Evolutionary conservation across 768 basidiomycete genomes (phyloP).

Genomic region (Suillus sp.): DNA sequence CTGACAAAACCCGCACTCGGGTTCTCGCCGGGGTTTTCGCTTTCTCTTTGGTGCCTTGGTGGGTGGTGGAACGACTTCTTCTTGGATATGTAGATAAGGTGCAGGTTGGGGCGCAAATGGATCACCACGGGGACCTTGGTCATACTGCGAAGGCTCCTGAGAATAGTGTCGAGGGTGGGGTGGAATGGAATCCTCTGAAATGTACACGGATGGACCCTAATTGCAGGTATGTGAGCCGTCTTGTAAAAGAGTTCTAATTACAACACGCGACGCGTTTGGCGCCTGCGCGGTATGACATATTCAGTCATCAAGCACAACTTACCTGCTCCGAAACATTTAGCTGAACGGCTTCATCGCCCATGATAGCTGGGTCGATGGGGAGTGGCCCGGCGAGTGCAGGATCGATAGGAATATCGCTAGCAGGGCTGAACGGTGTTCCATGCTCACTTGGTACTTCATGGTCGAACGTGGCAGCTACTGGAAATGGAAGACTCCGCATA

Average conservation of each 20-base stretch:
- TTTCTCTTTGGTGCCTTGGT: slow-evolving; percentile 51
- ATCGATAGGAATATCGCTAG: slow-evolving; percentile 79
- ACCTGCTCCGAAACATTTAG: slow-evolving; percentile 36
- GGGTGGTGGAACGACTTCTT: slow-evolving; percentile 42
- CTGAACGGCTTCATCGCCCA: slow-evolving; percentile 29
- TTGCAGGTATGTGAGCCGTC: slow-evolving; percentile 20
- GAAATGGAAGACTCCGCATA: slow-evolving; percentile 67
- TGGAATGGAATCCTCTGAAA: slow-evolving; percentile 32
- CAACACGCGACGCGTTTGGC: slow-evolving; percentile 74
- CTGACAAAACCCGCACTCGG: slow-evolving; percentile 77
- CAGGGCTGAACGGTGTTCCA: slow-evolving; percentile 58
- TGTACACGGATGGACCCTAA: slow-evolving; percentile 29
- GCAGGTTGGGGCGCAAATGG: slow-evolving; percentile 73
- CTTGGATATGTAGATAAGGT: slow-evolving; percentile 52
- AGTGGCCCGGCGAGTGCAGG: slow-evolving; percentile 58
- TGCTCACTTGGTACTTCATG: slow-evolving; percentile 61
- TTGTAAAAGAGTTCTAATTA: slow-evolving; percentile 33
- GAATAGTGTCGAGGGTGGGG: slow-evolving; percentile 27
- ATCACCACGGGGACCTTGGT: slow-evolving; percentile 79
- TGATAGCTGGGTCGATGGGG: slow-evolving; percentile 55
- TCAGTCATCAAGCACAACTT: slow-evolving; percentile 32
- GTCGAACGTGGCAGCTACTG: slow-evolving; percentile 43
- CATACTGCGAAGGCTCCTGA: slow-evolving; percentile 51
- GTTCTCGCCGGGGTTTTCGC: slow-evolving; percentile 52
- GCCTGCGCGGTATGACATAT: slow-evolving; percentile 23